A percentile compares a stretch with the other conserved stretches of the same genome.
Conservation (phyloP, 2,329 filamentous ascomycete genomes). For the Capronia coronata region DNA sequence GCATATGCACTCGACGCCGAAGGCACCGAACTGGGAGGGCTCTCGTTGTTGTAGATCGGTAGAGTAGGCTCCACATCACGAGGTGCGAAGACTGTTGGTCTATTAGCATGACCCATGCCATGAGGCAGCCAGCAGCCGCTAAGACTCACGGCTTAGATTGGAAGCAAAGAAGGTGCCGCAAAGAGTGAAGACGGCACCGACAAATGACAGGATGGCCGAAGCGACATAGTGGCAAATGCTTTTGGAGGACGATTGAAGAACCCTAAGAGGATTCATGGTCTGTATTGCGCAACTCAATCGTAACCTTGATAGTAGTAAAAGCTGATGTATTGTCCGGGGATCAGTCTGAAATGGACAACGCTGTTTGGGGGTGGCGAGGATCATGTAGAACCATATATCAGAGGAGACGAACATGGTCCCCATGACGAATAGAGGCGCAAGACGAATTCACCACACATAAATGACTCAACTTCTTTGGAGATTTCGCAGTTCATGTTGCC, state of each 20-base stretch:
- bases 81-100: background rate
- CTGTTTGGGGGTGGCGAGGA: background rate
- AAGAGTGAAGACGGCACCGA: background rate
- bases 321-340: background rate
- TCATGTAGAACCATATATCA: background rate
- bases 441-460: slow-evolving; percentile 15
- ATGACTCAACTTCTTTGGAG: slow-evolving; percentile 6
- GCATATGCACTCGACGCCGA: slow-evolving; percentile 7
- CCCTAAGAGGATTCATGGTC: background rate
- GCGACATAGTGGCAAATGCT: slow-evolving; percentile 2
- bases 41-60: background rate
- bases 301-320: background rate
- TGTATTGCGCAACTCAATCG: background rate
- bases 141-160: slow-evolving; percentile 6
- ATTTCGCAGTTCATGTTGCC: background rate
- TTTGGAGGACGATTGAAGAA: slow-evolving; percentile 1
- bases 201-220: slow-evolving; percentile 1
- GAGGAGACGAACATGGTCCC: background rate
- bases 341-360: background rate
- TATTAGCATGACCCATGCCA: background rate
- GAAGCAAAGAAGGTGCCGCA: background rate
- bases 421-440: background rate
- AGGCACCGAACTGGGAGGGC: background rate
- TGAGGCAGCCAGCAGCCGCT: background rate
- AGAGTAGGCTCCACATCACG: background rate